These are phyloP conservation scores for Microdochium bolleyi DNA, from an alignment of 2,329 filamentous ascomycete genomes.

Conservation along the genomic window DNA sequence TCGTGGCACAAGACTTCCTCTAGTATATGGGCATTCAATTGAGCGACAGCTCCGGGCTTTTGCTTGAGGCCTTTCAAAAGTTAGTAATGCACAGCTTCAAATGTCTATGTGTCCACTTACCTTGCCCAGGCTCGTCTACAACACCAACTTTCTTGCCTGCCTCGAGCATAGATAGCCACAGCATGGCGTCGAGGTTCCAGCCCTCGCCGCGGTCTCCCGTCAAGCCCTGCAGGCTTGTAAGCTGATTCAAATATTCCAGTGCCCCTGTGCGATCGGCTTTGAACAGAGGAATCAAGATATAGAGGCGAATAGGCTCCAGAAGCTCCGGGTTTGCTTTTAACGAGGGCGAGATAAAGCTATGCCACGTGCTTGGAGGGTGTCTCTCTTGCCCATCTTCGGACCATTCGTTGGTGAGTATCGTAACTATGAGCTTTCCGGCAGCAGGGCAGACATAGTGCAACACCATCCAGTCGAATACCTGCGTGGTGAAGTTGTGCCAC, in stretches of 20 bases:
- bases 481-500: slow-evolving; percentile 43
- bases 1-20: slow-evolving; percentile 45
- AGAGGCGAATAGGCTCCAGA: slow-evolving; percentile 56
- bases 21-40: slow-evolving; percentile 34
- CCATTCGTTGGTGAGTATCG: slow-evolving; percentile 41
- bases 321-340: slow-evolving; percentile 40
- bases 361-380: slow-evolving; percentile 39
- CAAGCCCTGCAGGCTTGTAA: slow-evolving; percentile 43
- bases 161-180: slow-evolving; percentile 62
- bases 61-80: slow-evolving; percentile 9
- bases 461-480: slow-evolving; percentile 47
- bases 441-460: slow-evolving; percentile 50
- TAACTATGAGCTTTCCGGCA: slow-evolving; percentile 53
- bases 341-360: slow-evolving; percentile 46
- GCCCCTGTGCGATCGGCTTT: slow-evolving; percentile 46
- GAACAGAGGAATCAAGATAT: slow-evolving; percentile 56
- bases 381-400: slow-evolving; percentile 17
- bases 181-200: slow-evolving; percentile 43
- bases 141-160: slow-evolving; percentile 63
- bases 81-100: slow-evolving; percentile 5
- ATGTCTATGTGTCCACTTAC: slow-evolving; percentile 1
- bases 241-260: slow-evolving; percentile 46
- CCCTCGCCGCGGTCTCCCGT: slow-evolving; percentile 34
- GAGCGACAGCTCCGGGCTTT: slow-evolving; percentile 17
- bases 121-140: slow-evolving; percentile 57